Percentiles rank a stretch among this genome's conserved stretches.
These are phyloP conservation scores for Neurospora sp. DNA, from an alignment of 495 filamentous ascomycete genomes.

Conservation along the genomic window DNA sequence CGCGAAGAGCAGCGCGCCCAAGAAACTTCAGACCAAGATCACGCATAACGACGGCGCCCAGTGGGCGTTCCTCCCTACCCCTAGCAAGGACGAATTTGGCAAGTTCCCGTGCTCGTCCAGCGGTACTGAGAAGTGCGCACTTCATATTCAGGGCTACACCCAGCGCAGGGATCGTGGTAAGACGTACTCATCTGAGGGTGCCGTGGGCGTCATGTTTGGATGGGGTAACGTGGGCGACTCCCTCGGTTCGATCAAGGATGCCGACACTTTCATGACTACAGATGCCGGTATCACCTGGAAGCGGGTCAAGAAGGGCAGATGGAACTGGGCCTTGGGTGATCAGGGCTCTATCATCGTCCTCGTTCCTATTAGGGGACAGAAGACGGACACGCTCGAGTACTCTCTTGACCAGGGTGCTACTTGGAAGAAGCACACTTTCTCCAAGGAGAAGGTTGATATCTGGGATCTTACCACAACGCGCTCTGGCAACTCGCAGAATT, in stretches of 20 bases:
- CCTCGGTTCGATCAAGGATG: constrained; percentile 49
- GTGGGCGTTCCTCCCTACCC: constrained; percentile 68
- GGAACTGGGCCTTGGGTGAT: constrained; percentile 90
- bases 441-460: constrained; percentile 56
- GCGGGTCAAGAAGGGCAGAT: constrained; percentile 69
- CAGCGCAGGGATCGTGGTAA: constrained; percentile 70
- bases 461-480: constrained; percentile 78
- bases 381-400: constrained; percentile 64
- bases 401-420: constrained; percentile 66
- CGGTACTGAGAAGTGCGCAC: constrained; percentile 57
- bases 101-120: constrained; percentile 60
- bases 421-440: constrained; percentile 69
- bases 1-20: constrained; percentile 48
- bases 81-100: constrained; percentile 51
- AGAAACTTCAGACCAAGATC: constrained; percentile 80
- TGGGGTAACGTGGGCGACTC: constrained; percentile 80
- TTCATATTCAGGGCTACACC: constrained; percentile 92
- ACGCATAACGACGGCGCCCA: constrained; percentile 91
- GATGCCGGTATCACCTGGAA: constrained; percentile 89
- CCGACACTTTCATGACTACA: constrained; percentile 75
- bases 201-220: constrained; percentile 84
- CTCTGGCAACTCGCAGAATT: constrained; percentile 78
- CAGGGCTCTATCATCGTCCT: constrained; percentile 87
- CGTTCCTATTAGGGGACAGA: constrained; percentile 36
- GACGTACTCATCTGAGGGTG: constrained; percentile 78